Percentiles rank a stretch among this genome's conserved stretches.
phyloP scores from a whole-genome alignment of 225 moss, liverwort and hornwort genomes.

The Sphagnum tenellum region DNA sequence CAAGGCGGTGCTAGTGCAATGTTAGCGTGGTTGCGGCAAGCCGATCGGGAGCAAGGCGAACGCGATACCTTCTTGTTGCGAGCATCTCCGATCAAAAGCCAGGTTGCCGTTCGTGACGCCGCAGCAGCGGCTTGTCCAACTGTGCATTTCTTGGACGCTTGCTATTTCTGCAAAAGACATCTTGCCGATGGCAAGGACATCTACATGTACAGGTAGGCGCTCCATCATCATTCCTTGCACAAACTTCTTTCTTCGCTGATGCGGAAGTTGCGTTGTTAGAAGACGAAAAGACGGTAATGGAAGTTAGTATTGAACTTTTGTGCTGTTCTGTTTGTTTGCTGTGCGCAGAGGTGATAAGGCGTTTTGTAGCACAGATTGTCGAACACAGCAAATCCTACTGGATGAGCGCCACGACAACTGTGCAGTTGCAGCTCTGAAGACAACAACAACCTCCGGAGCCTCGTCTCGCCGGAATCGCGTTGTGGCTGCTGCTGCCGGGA shows the following conservation, averaged over 20 bases:
- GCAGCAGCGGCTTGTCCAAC: constrained; percentile 16
- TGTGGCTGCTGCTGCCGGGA: constrained; percentile 19
- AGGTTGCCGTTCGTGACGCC: constrained; percentile 1
- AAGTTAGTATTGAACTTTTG: no score
- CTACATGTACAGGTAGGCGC: constrained; percentile 69
- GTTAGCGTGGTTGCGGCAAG: constrained; percentile 34
- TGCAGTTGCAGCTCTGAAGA: constrained; percentile 46
- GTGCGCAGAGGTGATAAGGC: constrained; percentile 75
- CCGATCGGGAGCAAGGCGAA: constrained; percentile 36
- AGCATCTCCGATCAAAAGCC: constrained; percentile 2
- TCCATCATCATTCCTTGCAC: neutral
- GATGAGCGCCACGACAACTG: constrained; percentile 77
- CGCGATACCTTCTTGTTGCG: constrained; percentile 32
- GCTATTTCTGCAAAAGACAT: constrained; percentile 70
- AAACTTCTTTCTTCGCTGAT: no score
- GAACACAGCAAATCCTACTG: constrained; percentile 61
- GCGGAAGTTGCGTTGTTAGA: no score
- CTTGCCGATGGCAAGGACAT: constrained; percentile 78
- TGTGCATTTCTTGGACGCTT: constrained; percentile 67
- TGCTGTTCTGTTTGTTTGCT: neutral
- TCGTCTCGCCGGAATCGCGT: constrained; percentile 41
- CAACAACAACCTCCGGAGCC: constrained; percentile 6
- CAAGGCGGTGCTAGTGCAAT: constrained; percentile 7
- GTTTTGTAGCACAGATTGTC: constrained; percentile 88
- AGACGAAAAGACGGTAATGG: neutral